Percentiles rank a stretch among this genome's conserved stretches.
These are phyloP conservation scores for Prototheca wickerhamii DNA, from an alignment of 163 green algal genomes.

Conservation along the genomic window DNA sequence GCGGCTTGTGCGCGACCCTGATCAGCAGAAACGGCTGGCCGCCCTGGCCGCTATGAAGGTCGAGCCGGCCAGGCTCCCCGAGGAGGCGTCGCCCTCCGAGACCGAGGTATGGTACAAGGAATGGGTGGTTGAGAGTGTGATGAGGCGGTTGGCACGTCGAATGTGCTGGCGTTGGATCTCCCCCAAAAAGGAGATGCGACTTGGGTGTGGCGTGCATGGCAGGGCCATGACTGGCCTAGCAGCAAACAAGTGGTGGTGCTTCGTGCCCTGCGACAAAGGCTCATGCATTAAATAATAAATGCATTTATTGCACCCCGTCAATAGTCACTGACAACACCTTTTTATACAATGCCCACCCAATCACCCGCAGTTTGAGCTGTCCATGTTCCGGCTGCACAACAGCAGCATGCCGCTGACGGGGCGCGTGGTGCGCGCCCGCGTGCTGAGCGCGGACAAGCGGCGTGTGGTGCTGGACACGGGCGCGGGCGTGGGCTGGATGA, in stretches of 20 bases:
- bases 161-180: no score
- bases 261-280: no score
- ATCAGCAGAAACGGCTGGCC: neutral
- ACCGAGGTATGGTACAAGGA: constrained; percentile 4
- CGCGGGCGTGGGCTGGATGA: constrained; percentile 17
- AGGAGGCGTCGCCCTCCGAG: constrained; percentile 12
- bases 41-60: neutral
- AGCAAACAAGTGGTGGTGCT: no score
- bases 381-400: constrained; percentile 40
- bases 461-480: constrained; percentile 31
- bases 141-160: no score
- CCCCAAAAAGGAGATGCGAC: no score
- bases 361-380: constrained; percentile 13
- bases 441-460: constrained; percentile 21
- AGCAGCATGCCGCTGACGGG: constrained; percentile 11
- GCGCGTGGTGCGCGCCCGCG: constrained; percentile 30
- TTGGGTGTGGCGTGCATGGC: no score
- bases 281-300: no score
- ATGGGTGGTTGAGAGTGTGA: no score
- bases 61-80: neutral
- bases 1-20: neutral
- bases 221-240: no score
- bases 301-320: no score
- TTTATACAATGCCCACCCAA: no score
- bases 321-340: no score